A percentile compares a stretch with the other conserved stretches of the same genome.
phyloP scores from a whole-genome alignment of 2,329 filamentous ascomycete genomes.

The Drechslerella stenobrocha region DNA sequence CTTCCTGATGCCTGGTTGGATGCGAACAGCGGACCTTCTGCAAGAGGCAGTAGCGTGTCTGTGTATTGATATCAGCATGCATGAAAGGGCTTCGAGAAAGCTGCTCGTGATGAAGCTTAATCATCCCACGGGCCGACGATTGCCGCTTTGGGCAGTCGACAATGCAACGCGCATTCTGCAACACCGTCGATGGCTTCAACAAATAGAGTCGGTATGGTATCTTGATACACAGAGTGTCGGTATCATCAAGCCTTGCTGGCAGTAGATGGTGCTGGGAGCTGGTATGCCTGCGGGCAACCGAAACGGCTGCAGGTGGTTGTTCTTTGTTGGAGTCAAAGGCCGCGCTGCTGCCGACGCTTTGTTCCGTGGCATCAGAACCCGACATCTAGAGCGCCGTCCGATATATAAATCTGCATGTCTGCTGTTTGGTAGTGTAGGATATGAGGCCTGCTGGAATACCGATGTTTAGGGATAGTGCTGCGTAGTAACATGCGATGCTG shows the following conservation, averaged over 20 bases:
- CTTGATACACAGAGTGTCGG: too few species aligned
- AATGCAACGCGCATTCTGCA: slow-evolving; percentile 33
- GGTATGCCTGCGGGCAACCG: slow-evolving; percentile 24
- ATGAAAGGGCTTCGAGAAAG: too few species aligned
- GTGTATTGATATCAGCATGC: slow-evolving; percentile 15
- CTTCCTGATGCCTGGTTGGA: slow-evolving; percentile 27
- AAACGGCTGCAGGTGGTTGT: slow-evolving; percentile 4
- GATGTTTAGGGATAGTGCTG: too few species aligned
- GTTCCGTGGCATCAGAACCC: slow-evolving; percentile 26
- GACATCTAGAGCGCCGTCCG: too few species aligned
- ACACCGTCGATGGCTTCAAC: too few species aligned
- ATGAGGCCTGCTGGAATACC: too few species aligned
- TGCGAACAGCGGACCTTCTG: slow-evolving; percentile 29
- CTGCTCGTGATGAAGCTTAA: slow-evolving; percentile 36
- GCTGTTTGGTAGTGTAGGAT: too few species aligned
- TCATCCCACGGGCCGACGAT: slow-evolving; percentile 20
- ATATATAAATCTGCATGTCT: too few species aligned
- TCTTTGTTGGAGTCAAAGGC: slow-evolving; percentile 19
- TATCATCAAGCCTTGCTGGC: too few species aligned
- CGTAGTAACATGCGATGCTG: slow-evolving; percentile 9
- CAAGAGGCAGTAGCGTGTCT: slow-evolving; percentile 26
- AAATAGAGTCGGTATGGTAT: too few species aligned
- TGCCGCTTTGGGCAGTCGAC: slow-evolving; percentile 23
- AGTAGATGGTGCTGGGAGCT: not conserved
- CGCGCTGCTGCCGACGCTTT: slow-evolving; percentile 13